Percentiles rank a stretch among this genome's conserved stretches.
phyloP scores from a whole-genome alignment of 352 stramenopile species.

The Globisporangium recalcitrans region DNA sequence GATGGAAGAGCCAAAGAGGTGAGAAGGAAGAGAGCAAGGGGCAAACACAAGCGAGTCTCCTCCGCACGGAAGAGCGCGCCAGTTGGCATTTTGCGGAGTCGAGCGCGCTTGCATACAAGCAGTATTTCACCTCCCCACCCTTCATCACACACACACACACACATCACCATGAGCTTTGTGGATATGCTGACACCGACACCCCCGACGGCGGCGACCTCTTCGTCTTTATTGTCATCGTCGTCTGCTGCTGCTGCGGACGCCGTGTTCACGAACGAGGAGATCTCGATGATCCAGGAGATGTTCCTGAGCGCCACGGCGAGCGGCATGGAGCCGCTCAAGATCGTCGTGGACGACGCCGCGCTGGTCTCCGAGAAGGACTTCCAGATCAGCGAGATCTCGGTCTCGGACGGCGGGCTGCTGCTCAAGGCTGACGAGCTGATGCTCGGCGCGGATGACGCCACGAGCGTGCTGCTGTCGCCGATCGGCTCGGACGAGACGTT shows the following conservation, averaged over 20 bases:
- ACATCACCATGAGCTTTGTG: constrained; percentile 12
- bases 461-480: constrained; percentile 51
- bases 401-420: constrained; percentile 18
- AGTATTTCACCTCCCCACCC: no score
- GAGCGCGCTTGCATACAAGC: background rate
- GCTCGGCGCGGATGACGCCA: constrained; percentile 31
- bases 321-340: constrained; percentile 13
- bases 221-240: background rate
- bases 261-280: constrained; percentile 44
- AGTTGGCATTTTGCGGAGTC: constrained; percentile 17
- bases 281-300: constrained; percentile 53
- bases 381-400: constrained; percentile 38
- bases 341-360: constrained; percentile 9
- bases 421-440: constrained; percentile 20
- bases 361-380: constrained; percentile 28
- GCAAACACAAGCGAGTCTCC: background rate
- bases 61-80: constrained; percentile 5
- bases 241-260: constrained; percentile 3
- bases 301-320: constrained; percentile 20
- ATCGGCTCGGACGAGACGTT: constrained; percentile 47
- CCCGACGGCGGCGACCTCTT: background rate
- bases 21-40: background rate
- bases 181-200: constrained; percentile 10
- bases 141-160: background rate
- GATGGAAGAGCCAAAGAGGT: background rate